A percentile compares a stretch with the other conserved stretches of the same genome.
Evolutionary conservation across 2,329 filamentous ascomycete genomes (phyloP).

Genomic region (Phyllosticta citrichinensis): DNA sequence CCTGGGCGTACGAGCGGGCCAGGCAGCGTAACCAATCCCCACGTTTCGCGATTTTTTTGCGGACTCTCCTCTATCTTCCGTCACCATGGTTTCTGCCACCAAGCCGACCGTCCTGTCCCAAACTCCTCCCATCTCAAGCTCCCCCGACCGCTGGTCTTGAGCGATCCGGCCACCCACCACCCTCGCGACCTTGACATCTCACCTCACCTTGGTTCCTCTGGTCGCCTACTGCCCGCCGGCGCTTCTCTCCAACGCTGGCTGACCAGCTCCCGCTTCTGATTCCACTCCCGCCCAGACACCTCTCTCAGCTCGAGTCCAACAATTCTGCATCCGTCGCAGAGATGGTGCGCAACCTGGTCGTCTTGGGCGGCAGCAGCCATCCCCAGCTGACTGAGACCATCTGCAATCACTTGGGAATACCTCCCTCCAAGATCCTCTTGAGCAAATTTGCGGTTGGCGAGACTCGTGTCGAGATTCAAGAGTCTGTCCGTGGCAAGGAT

Average conservation of each 20-base stretch:
- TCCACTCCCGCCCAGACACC: background rate
- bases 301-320: background rate
- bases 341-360: slow-evolving; percentile 93
- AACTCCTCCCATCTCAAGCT: background rate
- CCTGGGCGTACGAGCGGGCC: background rate
- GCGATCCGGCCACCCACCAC: background rate
- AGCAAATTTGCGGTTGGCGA: slow-evolving; percentile 92
- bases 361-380: slow-evolving; percentile 89
- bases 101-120: background rate
- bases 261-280: slow-evolving; percentile 3
- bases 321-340: background rate
- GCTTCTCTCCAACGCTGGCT: slow-evolving; percentile 6
- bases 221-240: slow-evolving; percentile 6
- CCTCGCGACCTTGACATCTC: background rate
- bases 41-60: background rate
- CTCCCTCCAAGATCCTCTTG: slow-evolving; percentile 73
- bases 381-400: slow-evolving; percentile 77
- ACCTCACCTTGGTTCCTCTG: background rate
- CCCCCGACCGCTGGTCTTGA: background rate
- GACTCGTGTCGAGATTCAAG: slow-evolving; percentile 88
- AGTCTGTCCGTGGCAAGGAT: slow-evolving; percentile 95
- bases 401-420: slow-evolving; percentile 78
- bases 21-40: background rate
- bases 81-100: background rate
- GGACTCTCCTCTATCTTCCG: background rate